phyloP scores from a whole-genome alignment of 495 filamentous ascomycete species.

The Astrocystis sublimbata region DNA sequence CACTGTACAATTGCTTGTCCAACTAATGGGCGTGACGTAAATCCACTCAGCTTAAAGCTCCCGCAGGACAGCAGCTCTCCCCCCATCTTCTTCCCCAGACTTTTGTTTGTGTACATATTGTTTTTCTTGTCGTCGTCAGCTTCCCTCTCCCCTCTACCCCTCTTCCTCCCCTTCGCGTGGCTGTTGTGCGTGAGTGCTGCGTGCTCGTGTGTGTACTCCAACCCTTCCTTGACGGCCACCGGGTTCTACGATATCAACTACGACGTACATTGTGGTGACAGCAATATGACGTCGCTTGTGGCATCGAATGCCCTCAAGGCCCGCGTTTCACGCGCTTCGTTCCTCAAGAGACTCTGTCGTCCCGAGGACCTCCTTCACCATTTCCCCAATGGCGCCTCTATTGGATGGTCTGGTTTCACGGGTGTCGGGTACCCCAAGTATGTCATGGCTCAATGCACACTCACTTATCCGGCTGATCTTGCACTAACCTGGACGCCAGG shows the following conservation, averaged over 20 bases:
- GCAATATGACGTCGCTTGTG: slow-evolving; percentile 45
- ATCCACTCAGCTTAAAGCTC: background rate
- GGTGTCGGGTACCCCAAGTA: slow-evolving; percentile 90
- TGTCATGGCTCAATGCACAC: slow-evolving; percentile 34
- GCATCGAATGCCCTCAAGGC: slow-evolving; percentile 75
- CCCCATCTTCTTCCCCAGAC: background rate
- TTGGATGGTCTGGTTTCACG: slow-evolving; percentile 91
- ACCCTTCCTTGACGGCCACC: background rate
- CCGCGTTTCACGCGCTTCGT: slow-evolving; percentile 71
- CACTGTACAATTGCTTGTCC: slow-evolving; percentile 5
- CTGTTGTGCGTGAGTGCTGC: background rate
- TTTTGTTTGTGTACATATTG: background rate
- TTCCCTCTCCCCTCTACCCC: background rate
- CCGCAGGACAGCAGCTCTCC: background rate
- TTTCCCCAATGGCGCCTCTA: slow-evolving; percentile 79
- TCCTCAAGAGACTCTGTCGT: slow-evolving; percentile 75
- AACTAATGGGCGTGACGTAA: background rate
- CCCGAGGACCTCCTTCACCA: slow-evolving; percentile 77
- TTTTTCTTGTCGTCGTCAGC: background rate
- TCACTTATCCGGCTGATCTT: background rate
- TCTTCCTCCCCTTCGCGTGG: background rate
- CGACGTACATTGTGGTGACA: slow-evolving; percentile 10
- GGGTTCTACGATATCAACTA: background rate
- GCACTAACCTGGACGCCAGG: slow-evolving; percentile 45
- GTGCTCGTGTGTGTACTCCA: background rate